Evolutionary conservation across 1,139 yeast species (phyloP), one percentile per base, ranked within the genome.

Genomic region (Zygoascus sp.): DNA sequence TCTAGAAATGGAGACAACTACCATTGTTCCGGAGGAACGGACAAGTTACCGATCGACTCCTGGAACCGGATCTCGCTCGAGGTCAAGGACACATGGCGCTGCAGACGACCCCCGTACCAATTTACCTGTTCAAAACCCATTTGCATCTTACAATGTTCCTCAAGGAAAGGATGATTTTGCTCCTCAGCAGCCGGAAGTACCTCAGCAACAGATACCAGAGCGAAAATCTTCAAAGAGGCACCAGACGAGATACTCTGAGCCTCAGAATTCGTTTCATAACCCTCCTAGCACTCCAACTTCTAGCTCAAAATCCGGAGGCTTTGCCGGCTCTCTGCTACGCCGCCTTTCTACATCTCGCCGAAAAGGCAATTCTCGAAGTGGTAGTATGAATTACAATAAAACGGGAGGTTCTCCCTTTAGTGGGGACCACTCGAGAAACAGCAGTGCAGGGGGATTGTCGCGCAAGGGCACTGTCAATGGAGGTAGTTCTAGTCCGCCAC

Each of bases 281-380:
- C 17, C 43, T 2, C 32, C 35, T 20, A 11, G 13, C 17, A 20
- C 45, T 37, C 15, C 40, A 37, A 21, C 38, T 32, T 17, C 25
- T 5, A 37, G 27, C 15, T 20, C 20, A 7, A 40, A 40, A 13
- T 38, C 41, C 5, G 45, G 41, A 35, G 35, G 45, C n/a, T 42
- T 42, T 36, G 45, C 45, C n/a, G 39, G 45, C 8, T 35, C 40
- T 13, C 21, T 42, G 17, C 34, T 42, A 11, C 40, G 45, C 7
- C 20, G 45, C 8, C 35, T 42, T 20, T 42, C 45, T n/a, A 16
- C 40, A 11, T 23, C 32, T 8, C 15, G 45, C 5, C 34, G 34
- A 19, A 42, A 42, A 30, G 20, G 16, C 28, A 42, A 35, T 36
- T 17, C 36, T 4, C 23, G 36, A 23, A 32, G 36, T 17, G 32